These are phyloP conservation scores for Pseudocercospora crystallina DNA, from an alignment of 2,329 filamentous ascomycete genomes.

Conservation along the genomic window DNA sequence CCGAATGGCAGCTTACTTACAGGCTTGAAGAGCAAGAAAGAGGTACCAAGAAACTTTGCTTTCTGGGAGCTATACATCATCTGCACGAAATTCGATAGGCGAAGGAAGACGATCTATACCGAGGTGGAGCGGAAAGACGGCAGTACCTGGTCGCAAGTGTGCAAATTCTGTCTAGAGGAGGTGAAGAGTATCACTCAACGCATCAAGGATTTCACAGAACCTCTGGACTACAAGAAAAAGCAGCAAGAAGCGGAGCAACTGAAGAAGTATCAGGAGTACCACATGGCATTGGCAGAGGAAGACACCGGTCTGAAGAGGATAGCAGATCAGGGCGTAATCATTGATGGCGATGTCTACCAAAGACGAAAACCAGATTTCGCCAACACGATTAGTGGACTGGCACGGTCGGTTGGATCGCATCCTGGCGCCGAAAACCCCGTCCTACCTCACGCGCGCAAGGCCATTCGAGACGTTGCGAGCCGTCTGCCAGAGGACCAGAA, in stretches of 20 bases:
- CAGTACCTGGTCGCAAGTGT: slow-evolving; percentile 78
- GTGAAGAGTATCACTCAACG: slow-evolving; percentile 67
- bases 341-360: slow-evolving; percentile 27
- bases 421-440: slow-evolving; percentile 39
- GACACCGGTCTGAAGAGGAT: slow-evolving; percentile 28
- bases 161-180: slow-evolving; percentile 65
- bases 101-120: slow-evolving; percentile 77
- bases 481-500: slow-evolving; percentile 48
- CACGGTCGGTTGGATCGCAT: slow-evolving; percentile 51
- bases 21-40: slow-evolving; percentile 79
- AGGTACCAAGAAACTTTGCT: slow-evolving; percentile 76
- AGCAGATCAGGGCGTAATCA: slow-evolving; percentile 26
- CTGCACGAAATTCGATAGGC: slow-evolving; percentile 69
- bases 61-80: slow-evolving; percentile 89
- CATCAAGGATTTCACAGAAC: slow-evolving; percentile 54
- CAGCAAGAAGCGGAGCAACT: slow-evolving; percentile 17
- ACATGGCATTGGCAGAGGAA: slow-evolving; percentile 29
- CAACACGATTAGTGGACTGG: slow-evolving; percentile 44
- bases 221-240: slow-evolving; percentile 19
- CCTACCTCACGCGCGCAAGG: slow-evolving; percentile 38
- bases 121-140: slow-evolving; percentile 81
- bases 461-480: slow-evolving; percentile 24
- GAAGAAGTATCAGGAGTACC: slow-evolving; percentile 20
- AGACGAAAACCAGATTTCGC: slow-evolving; percentile 20
- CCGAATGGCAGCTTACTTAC: slow-evolving; percentile 86